phyloP scores from a whole-genome alignment of 352 stramenopile species.

The Hyaloperonospora arabidopsidis region DNA sequence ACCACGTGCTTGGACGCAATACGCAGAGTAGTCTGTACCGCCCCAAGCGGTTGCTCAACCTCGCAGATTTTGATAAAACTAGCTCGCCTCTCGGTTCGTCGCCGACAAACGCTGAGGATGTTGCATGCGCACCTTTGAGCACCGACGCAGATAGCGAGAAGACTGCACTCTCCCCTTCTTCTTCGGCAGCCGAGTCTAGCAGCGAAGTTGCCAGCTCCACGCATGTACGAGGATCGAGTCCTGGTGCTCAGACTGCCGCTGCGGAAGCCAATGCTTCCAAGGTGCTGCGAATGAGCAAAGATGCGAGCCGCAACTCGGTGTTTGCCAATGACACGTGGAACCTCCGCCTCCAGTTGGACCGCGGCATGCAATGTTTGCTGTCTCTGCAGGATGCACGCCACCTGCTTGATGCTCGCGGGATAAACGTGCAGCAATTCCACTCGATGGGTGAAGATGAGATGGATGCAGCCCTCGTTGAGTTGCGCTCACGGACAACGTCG shows the following conservation, averaged over 20 bases:
- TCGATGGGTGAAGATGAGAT: conserved; percentile 64
- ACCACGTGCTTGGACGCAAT: conserved; percentile 70
- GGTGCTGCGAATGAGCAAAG: conserved; percentile 50
- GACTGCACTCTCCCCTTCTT: conserved; percentile 2
- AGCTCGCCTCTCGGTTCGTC: conserved; percentile 10
- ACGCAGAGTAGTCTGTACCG: conserved; percentile 73
- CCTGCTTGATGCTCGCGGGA: conserved; percentile 67
- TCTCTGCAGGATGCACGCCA: conserved; percentile 78
- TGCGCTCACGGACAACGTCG: conserved; percentile 59
- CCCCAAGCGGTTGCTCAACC: conserved; percentile 58
- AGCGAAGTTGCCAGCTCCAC: conserved; percentile 22
- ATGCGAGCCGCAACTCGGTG: conserved; percentile 43
- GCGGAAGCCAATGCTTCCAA: conserved; percentile 29
- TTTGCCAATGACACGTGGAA: conserved; percentile 69
- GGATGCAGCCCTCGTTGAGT: conserved; percentile 55
- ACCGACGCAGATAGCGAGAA: conserved; percentile 9
- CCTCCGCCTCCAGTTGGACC: conserved; percentile 63
- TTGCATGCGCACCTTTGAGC: conserved; percentile 19
- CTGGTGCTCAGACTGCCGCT: conserved; percentile 20
- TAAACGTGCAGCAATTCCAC: conserved; percentile 84
- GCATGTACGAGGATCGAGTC: conserved; percentile 19
- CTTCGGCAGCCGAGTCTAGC: conserved; percentile 20
- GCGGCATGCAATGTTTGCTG: conserved; percentile 65
- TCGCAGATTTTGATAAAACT: conserved; percentile 19
- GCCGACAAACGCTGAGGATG: conserved; percentile 12